Base-by-base conservation (phyloP, 257 asterid genomes). In the Leptodermis oblonga region DNA sequence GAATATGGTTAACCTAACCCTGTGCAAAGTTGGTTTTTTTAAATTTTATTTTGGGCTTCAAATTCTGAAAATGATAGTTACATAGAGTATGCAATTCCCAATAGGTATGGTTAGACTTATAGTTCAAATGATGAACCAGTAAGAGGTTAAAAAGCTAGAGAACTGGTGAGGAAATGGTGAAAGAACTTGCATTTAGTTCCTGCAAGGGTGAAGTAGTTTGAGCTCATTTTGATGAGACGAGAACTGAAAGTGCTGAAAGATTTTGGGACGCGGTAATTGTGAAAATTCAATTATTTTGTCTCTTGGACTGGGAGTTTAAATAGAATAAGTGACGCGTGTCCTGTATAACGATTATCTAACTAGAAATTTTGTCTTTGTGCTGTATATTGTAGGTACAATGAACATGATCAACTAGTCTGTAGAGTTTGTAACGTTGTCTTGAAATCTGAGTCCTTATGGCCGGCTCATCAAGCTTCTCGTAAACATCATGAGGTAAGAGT, bases 381-480 rank as follows among this genome's bases (percentile, higher is more conserved):
- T 52, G 18, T 36, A 1, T 10, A 73, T 69, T 86, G 77, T 78
- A 93, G 98, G 90, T 93, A 90, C 52, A 87, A 87, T 72, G 97
- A 93, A 73, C 87, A 84, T 45, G 96, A 87, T 68, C 96, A 88
- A 70, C 88, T 80, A 43, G 77, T 90, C 34, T 93, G 98, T 78
- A 84, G 86, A 82, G 90, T 93, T 77, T 93, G 98, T 82, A 88
- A 90, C 17, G 76, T 87, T 68, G 78, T 81, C 59, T 45, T 93
- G 77, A 93, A 88, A 77, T 90, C 98, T 1, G 96, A 93, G 68
- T 80, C 90, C 30, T 84, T 73, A 59, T 93, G 98, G 98, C 95
- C 90, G 59, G 98, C 92, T 52, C 98, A 93, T 82, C 96, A 88
- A 86, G 89, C 91, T 76, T 93, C 98, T 70, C 94, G 92, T 20